Conservation (phyloP, 139 green algal species). For the Closterium sp. region DNA sequence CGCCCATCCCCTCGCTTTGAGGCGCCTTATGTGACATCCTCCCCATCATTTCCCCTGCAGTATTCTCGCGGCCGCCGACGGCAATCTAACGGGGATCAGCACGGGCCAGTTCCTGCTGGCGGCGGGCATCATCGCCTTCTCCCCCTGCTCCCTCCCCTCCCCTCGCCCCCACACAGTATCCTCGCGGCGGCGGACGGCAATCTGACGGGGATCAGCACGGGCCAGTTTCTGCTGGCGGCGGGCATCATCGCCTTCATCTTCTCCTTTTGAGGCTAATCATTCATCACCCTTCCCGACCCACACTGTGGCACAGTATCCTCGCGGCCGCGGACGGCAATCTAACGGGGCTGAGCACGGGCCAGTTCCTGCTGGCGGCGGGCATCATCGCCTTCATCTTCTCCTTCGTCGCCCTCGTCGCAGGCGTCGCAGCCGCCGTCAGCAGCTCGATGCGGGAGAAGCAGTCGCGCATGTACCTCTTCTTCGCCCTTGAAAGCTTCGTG, state of each 20-base stretch:
- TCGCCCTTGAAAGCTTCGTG: neutral
- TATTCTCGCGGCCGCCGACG: neutral
- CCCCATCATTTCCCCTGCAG: no score
- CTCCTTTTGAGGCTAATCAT: neutral
- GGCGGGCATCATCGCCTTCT: no score
- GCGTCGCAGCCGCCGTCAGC: neutral
- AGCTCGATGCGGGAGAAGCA: neutral
- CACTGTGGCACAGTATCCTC: no score
- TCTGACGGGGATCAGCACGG: neutral
- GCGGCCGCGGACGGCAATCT: neutral
- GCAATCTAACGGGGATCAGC: neutral
- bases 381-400: neutral
- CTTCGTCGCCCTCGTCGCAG: neutral
- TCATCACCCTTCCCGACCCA: no score
- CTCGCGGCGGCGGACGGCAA: neutral
- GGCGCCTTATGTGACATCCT: no score
- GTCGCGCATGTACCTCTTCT: neutral
- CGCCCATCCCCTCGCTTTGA: no score
- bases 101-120: neutral
- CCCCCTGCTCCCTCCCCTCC: no score
- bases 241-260: neutral
- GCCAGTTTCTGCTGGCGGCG: neutral
- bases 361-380: neutral
- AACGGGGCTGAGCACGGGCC: neutral
- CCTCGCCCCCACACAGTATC: no score